Percentiles rank a stretch among this genome's conserved stretches.
phyloP scores from a whole-genome alignment of 2,329 filamentous ascomycete genomes.

The Magnaporthales sp. region DNA sequence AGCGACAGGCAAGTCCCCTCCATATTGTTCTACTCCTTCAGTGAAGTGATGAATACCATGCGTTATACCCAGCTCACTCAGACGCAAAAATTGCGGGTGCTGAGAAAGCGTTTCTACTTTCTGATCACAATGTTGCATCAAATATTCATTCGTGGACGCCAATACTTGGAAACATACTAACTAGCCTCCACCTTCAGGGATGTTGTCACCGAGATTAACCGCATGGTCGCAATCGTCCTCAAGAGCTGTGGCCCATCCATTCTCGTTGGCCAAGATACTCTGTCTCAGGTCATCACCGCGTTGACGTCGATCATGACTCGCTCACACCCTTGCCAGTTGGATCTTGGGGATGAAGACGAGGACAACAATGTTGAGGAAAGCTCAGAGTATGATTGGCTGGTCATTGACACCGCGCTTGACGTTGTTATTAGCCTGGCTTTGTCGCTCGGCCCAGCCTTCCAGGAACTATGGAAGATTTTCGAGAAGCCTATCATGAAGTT shows the following conservation, averaged over 20 bases:
- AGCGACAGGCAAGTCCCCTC: slow-evolving; percentile 72
- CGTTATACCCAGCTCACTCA: slow-evolving; percentile 99
- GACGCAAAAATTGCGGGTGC: slow-evolving; percentile 79
- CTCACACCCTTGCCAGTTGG: slow-evolving; percentile 86
- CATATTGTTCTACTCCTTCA: slow-evolving; percentile 5
- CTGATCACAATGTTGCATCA: slow-evolving; percentile 22
- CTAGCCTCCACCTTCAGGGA: slow-evolving; percentile 42
- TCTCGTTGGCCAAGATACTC: slow-evolving; percentile 61
- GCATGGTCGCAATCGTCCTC: slow-evolving; percentile 81
- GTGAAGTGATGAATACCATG: slow-evolving; percentile 72
- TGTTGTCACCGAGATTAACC: slow-evolving; percentile 91
- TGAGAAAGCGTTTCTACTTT: slow-evolving; percentile 68
- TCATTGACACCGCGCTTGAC: slow-evolving; percentile 89
- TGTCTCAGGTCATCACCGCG: slow-evolving; percentile 68
- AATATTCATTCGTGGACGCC: not conserved
- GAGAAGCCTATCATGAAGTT: slow-evolving; percentile 88
- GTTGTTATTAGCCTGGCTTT: slow-evolving; percentile 77
- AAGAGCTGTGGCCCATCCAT: slow-evolving; percentile 86
- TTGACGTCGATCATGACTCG: slow-evolving; percentile 76
- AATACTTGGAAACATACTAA: slow-evolving; percentile 27
- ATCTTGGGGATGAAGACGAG: slow-evolving; percentile 75
- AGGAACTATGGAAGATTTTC: slow-evolving; percentile 90
- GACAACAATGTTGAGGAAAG: slow-evolving; percentile 68
- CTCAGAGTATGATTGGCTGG: slow-evolving; percentile 95
- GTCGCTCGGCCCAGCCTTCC: slow-evolving; percentile 73